phyloP scores from a whole-genome alignment of 306 rosid species.

The Aeschynomene evenia region DNA sequence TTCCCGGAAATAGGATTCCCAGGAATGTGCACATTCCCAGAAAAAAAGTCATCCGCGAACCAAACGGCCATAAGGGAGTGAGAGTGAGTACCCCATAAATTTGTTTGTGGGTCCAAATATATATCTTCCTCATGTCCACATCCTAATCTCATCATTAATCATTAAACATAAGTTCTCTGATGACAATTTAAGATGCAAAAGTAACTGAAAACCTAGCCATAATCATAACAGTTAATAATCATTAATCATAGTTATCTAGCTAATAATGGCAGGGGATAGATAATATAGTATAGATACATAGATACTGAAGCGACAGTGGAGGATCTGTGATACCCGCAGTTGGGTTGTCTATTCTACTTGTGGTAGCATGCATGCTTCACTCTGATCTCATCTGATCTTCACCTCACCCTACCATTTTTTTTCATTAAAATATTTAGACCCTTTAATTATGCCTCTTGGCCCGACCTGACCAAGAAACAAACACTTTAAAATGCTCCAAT shows the following conservation, averaged over 20 bases:
- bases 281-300: no score
- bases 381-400: no score
- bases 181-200: constrained; percentile 54
- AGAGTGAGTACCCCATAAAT: constrained; percentile 25
- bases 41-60: no score
- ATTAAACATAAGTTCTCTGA: constrained; percentile 44
- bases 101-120: constrained; percentile 67
- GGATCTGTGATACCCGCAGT: constrained; percentile 41
- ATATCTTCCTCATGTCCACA: constrained; percentile 66
- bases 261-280: constrained; percentile 17
- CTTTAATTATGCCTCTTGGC: constrained; percentile 54
- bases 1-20: no score
- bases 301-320: constrained; percentile 29
- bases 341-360: constrained; percentile 61
- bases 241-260: constrained; percentile 40
- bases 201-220: constrained; percentile 55
- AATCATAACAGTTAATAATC: constrained; percentile 47
- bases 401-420: constrained; percentile 40
- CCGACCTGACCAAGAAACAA: constrained; percentile 52
- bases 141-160: constrained; percentile 51
- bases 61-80: no score
- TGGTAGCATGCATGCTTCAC: constrained; percentile 66
- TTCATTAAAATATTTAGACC: constrained; percentile 33
- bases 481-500: constrained; percentile 26
- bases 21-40: no score